phyloP scores from a whole-genome alignment of 2,329 filamentous ascomycete species.

The Exophiala sp. region DNA sequence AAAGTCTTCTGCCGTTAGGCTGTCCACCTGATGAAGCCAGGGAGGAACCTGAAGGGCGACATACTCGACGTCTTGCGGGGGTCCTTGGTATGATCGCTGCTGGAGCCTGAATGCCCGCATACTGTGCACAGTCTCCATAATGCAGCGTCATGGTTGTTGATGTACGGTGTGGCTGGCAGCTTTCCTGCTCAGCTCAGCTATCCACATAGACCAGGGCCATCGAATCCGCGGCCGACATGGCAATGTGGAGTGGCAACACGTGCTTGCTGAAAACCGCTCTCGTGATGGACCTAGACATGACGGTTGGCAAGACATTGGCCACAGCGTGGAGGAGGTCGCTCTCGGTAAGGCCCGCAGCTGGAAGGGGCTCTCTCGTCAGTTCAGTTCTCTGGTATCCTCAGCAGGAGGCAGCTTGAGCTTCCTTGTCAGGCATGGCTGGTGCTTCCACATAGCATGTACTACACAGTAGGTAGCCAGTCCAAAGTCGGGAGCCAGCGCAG shows the following conservation, averaged over 20 bases:
- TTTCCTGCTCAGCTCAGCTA: too few relatives aligned
- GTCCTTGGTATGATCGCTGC: too few relatives aligned
- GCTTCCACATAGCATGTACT: neutral
- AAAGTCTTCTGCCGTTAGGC: too few relatives aligned
- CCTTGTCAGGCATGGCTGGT: neutral
- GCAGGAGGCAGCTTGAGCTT: neutral
- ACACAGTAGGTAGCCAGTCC: neutral
- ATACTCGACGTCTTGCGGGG: too few relatives aligned
- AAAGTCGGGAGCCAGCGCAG: too few relatives aligned
- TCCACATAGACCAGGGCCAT: neutral
- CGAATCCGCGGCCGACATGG: neutral
- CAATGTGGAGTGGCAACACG: neutral
- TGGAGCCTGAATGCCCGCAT: too few relatives aligned
- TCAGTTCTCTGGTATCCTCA: neutral
- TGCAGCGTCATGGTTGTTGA: too few relatives aligned
- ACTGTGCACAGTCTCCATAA: too few relatives aligned
- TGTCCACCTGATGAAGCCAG: too few relatives aligned
- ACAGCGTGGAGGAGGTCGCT: neutral
- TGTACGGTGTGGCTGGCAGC: too few relatives aligned
- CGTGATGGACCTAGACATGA: neutral
- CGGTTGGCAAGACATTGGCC: neutral
- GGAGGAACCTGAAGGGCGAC: too few relatives aligned
- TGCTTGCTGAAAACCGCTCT: neutral
- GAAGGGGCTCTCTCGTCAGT: neutral
- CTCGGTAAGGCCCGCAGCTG: neutral